A percentile compares a stretch with the other conserved stretches of the same genome.
Conservation (phyloP, 176 grass and related monocot genomes). For the Poa pratensis region DNA sequence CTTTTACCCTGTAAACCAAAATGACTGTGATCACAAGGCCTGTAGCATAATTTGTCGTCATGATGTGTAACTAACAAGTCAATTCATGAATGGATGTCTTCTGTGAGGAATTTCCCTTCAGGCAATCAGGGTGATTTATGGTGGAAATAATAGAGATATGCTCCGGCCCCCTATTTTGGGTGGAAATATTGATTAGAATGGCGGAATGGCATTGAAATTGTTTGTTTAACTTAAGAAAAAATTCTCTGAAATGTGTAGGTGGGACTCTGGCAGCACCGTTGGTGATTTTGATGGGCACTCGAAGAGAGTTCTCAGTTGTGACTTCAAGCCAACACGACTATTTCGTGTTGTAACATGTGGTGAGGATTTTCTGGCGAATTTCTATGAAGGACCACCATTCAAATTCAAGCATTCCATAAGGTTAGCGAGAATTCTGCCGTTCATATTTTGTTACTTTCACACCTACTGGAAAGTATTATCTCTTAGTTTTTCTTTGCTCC, state of each 20-base stretch:
- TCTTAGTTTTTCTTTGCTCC: not conserved
- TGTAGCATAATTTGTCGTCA: not conserved
- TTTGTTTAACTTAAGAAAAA: not conserved
- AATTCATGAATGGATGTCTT: not conserved
- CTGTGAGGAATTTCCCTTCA: not conserved
- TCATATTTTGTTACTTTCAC: not conserved
- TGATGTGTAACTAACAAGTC: not conserved
- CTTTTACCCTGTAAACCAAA: not conserved
- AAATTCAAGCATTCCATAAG: conserved; percentile 96
- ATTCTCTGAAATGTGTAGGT: conserved; percentile 54
- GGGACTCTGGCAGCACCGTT: conserved; percentile 94
- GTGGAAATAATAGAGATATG: not conserved
- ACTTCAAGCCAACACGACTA: conserved; percentile 92
- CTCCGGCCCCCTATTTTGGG: not conserved
- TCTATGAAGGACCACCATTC: conserved; percentile 93
- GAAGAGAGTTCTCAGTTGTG: conserved; percentile 91
- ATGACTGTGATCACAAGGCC: not conserved
- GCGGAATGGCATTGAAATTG: not conserved
- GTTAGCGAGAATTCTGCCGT: conserved; percentile 39
- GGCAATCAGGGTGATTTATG: not conserved
- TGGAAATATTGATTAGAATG: not conserved
- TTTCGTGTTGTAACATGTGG: conserved; percentile 93
- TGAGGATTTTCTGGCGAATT: conserved; percentile 97
- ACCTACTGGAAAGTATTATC: not conserved
- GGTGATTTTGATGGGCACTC: conserved; percentile 98